Evolutionary conservation across 2,329 filamentous ascomycete genomes (phyloP).

Genomic region (Monosporascus sp.): DNA sequence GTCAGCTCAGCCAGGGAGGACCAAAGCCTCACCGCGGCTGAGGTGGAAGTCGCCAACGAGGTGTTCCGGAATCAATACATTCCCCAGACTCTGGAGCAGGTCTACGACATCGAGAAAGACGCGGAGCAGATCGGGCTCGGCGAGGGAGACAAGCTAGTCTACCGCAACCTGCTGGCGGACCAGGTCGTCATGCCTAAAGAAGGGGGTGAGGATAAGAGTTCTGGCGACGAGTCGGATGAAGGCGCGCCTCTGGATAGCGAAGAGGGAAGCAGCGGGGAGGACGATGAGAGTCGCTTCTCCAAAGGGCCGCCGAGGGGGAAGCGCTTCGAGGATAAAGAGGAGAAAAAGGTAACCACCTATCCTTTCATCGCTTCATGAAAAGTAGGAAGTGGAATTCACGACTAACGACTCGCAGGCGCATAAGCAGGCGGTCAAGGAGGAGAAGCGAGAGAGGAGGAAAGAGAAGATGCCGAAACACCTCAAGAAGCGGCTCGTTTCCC

Average conservation of each 20-base stretch:
- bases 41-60: conserved; percentile 75
- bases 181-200: conserved; percentile 45
- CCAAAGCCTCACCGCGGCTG: conserved; percentile 46
- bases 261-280: conserved; percentile 38
- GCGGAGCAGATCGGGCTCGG: conserved; percentile 71
- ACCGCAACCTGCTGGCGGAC: conserved; percentile 76
- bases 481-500: conserved; percentile 80
- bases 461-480: conserved; percentile 95
- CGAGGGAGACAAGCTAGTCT: conserved; percentile 72
- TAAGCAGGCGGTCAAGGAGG: conserved; percentile 89
- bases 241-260: conserved; percentile 41
- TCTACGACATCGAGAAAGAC: conserved; percentile 93
- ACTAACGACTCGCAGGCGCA: conserved; percentile 46
- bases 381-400: conserved; percentile 2
- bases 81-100: conserved; percentile 89
- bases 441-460: conserved; percentile 87
- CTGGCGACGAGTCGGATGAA: conserved; percentile 41
- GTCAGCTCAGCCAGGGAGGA: conserved; percentile 44
- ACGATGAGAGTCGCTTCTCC: conserved; percentile 51
- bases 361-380: no score
- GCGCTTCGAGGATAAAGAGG: conserved; percentile 85
- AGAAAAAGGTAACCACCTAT: conserved; percentile 58
- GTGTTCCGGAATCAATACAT: conserved; percentile 97
- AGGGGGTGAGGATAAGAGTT: conserved; percentile 26
- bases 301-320: conserved; percentile 72